Evolutionary conservation across 1,139 yeast species (phyloP), one percentile per base, ranked within the genome.

Genomic region (Torulaspora globosa): DNA sequence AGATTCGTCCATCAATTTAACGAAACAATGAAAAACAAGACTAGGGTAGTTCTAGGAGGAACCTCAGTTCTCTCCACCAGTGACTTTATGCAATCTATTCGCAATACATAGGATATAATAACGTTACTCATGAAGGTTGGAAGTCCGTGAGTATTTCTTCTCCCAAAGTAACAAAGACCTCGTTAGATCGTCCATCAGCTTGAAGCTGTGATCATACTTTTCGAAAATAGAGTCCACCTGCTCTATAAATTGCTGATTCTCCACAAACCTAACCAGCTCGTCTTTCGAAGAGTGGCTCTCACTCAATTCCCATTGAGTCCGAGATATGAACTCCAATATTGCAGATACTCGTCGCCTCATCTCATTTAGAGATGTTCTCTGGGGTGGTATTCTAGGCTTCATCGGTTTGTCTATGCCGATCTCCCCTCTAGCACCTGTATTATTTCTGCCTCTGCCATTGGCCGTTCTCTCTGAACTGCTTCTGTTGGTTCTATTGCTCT

Each of bases 261-360:
- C 74, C n/a, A 69, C 68, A 50, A 62, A 69, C 36, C 69, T 70
- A 40, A 77, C 69, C 48, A 81, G 64, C 52, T 72, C 74, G 34
- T 71, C 69, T 56, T 85, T 78, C 48, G 75, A 74, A 8, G 73
- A 69, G 53, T 81, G 80, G 59, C 89, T 96, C 43, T 77, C 79
- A 36, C 81, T 82, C 51, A 89, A 70, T 60, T 92, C 97, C 48
- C 80, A 66, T 63, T 88, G 95, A 1, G 95, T 84, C 40, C 96
- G 73, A 7, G 88, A 88, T 26, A 90, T 75, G 75, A 90, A 92
- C 68, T 92, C 97, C 58, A 90, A 71, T 15, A 92, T 89, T 2
- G 96, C 95, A 4, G 90, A 85, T 1, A 89, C 86, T 47, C 98
- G 75, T 60, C 88, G 82, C 46, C 90, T 79, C 81, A 90, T 80